Evolutionary conservation across 2,329 filamentous ascomycete genomes (phyloP).

Genomic region (Cytospora mali): DNA sequence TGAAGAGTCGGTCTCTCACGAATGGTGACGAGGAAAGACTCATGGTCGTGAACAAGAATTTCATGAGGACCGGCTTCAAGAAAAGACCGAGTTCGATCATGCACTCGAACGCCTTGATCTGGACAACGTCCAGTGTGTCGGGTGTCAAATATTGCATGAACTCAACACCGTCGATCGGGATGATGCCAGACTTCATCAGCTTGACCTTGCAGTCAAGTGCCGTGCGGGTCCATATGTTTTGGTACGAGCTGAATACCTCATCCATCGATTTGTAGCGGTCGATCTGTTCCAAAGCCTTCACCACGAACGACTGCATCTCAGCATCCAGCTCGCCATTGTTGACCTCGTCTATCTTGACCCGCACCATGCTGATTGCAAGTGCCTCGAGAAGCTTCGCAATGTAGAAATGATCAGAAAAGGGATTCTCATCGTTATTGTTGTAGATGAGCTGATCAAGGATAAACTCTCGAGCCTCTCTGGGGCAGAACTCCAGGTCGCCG

Average conservation of each 20-base stretch:
- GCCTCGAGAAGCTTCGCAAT: slow-evolving; percentile 75
- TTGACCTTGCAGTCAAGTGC: slow-evolving; percentile 63
- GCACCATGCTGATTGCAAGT: slow-evolving; percentile 61
- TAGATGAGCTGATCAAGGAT: slow-evolving; percentile 86
- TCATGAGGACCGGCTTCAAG: slow-evolving; percentile 56
- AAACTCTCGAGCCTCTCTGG: slow-evolving; percentile 77
- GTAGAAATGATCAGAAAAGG: slow-evolving; percentile 88
- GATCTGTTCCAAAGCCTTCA: slow-evolving; percentile 62
- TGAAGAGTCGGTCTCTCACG: slow-evolving; percentile 62
- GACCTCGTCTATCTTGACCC: slow-evolving; percentile 50
- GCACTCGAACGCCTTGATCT: slow-evolving; percentile 67
- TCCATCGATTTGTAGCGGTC: slow-evolving; percentile 69
- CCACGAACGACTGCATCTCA: slow-evolving; percentile 52
- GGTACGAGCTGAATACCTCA: slow-evolving; percentile 69
- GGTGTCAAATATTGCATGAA: slow-evolving; percentile 69
- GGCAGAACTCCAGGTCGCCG: slow-evolving; percentile 74
- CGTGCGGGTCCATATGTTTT: slow-evolving; percentile 67
- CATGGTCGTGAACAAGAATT: slow-evolving; percentile 59
- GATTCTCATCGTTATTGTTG: slow-evolving; percentile 92
- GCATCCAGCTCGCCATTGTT: slow-evolving; percentile 44
- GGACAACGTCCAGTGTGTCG: slow-evolving; percentile 62
- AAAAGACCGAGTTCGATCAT: slow-evolving; percentile 66
- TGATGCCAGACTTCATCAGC: slow-evolving; percentile 66
- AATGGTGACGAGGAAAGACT: slow-evolving; percentile 67
- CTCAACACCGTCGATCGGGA: slow-evolving; percentile 54